phyloP scores from a whole-genome alignment of 2,329 filamentous ascomycete genomes.

The Colletotrichum sp. region DNA sequence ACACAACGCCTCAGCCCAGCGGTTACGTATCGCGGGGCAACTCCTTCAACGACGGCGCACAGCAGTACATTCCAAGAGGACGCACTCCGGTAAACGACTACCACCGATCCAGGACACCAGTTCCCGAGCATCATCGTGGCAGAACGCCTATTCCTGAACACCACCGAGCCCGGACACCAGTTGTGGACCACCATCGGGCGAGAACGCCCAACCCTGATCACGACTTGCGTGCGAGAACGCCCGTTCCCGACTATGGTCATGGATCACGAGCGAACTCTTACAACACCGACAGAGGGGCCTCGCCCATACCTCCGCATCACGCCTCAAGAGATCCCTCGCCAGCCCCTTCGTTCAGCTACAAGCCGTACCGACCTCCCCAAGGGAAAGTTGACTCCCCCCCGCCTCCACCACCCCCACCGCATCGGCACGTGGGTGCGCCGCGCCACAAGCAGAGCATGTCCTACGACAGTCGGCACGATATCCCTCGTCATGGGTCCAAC shows the following conservation, averaged over 20 bases:
- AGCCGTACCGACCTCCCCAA: constrained; percentile 29
- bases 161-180: not conserved
- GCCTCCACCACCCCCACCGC: constrained; percentile 83
- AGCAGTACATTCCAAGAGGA: constrained; percentile 17
- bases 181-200: not conserved
- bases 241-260: constrained; percentile 4
- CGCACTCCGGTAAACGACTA: constrained; percentile 3
- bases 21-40: constrained; percentile 19
- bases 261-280: constrained; percentile 28
- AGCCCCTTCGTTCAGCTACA: constrained; percentile 36
- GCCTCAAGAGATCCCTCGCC: constrained; percentile 42
- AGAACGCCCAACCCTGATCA: not conserved
- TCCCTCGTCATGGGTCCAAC: constrained; percentile 43
- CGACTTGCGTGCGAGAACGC: constrained; percentile 16
- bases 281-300: constrained; percentile 36
- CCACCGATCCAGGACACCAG: not conserved
- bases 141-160: not conserved
- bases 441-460: constrained; percentile 36
- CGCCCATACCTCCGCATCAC: constrained; percentile 32
- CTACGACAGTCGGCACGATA: constrained; percentile 29
- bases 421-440: constrained; percentile 65
- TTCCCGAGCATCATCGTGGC: not conserved
- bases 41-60: constrained; percentile 18
- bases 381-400: constrained; percentile 65
- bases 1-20: constrained; percentile 13